A percentile compares a stretch with the other conserved stretches of the same genome.
phyloP scores from a whole-genome alignment of 176 grass and related monocot genomes.

The Poa annua region DNA sequence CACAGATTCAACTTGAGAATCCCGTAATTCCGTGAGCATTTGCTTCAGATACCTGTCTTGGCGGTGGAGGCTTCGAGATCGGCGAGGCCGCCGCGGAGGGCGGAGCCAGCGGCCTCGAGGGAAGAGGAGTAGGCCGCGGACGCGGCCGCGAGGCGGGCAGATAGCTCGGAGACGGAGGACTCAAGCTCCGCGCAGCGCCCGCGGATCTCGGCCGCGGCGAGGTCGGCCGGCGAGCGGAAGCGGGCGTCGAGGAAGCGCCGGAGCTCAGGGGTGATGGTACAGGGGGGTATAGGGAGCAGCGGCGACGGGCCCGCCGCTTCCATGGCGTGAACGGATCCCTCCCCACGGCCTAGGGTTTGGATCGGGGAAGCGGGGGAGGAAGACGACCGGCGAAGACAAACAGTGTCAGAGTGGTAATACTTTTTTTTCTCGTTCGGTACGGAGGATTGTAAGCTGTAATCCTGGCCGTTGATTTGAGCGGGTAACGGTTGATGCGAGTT shows the following conservation, averaged over 20 bases:
- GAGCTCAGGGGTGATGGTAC: conserved; percentile 41
- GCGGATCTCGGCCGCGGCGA: conserved; percentile 59
- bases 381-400: conserved; percentile 12
- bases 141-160: conserved; percentile 29
- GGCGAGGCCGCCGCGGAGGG: conserved; percentile 46
- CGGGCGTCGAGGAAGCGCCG: conserved; percentile 55
- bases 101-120: conserved; percentile 38
- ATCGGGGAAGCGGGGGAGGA: conserved; percentile 20
- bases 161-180: conserved; percentile 52
- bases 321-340: conserved; percentile 44
- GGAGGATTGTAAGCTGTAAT: conserved; percentile 3
- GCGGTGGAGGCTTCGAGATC: conserved; percentile 44
- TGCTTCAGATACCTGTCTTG: conserved; percentile 40
- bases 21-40: conserved; percentile 1
- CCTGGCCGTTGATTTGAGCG: conserved; percentile 40
- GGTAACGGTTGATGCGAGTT: conserved; percentile 32
- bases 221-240: conserved; percentile 59
- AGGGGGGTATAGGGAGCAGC: conserved; percentile 8
- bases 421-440: neutral
- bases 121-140: conserved; percentile 46
- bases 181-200: conserved; percentile 67
- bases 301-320: conserved; percentile 43
- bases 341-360: conserved; percentile 36
- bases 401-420: neutral
- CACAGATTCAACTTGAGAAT: neutral